Conservation (phyloP, 2,329 filamentous ascomycete genomes). For the Diaporthe ilicicola region DNA sequence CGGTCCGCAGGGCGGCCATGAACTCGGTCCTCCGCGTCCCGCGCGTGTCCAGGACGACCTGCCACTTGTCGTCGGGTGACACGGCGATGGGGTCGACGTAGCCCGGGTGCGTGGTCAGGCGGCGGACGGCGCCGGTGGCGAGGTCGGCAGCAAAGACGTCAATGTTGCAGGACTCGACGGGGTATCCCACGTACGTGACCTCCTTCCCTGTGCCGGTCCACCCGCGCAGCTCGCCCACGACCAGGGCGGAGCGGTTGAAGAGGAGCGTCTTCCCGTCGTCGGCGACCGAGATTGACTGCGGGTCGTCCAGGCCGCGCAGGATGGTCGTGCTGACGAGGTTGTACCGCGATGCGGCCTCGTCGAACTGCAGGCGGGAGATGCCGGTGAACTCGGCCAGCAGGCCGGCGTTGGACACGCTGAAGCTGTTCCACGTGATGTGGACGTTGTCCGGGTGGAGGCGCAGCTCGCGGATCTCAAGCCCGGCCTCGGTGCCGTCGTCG, state of each 20-base stretch:
- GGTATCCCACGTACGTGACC: conserved; percentile 50
- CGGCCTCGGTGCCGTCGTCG: conserved; percentile 44
- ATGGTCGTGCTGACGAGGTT: conserved; percentile 50
- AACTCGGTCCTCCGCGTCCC: conserved; percentile 52
- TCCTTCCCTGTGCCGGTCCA: conserved; percentile 52
- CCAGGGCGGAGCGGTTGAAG: conserved; percentile 43
- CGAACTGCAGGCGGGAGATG: conserved; percentile 51
- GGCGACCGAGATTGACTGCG: conserved; percentile 35
- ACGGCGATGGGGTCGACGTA: conserved; percentile 53
- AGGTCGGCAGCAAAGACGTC: conserved; percentile 53
- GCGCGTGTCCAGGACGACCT: conserved; percentile 53
- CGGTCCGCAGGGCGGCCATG: conserved; percentile 47
- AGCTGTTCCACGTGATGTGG: conserved; percentile 53
- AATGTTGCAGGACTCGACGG: conserved; percentile 53
- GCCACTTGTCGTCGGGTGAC: conserved; percentile 53
- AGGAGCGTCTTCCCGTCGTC: conserved; percentile 40
- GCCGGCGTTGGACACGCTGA: conserved; percentile 36
- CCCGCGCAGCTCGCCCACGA: conserved; percentile 53
- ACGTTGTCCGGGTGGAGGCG: conserved; percentile 54
- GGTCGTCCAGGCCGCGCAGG: conserved; percentile 40
- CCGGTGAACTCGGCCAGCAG: conserved; percentile 41
- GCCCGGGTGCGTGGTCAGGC: conserved; percentile 53
- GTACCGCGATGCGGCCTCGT: conserved; percentile 46
- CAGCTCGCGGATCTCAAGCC: conserved; percentile 50
- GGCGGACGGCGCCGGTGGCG: conserved; percentile 49